Evolutionary conservation across 2,329 filamentous ascomycete species (phyloP).

Genomic region (Hawksworthiomyces lignivorus): DNA sequence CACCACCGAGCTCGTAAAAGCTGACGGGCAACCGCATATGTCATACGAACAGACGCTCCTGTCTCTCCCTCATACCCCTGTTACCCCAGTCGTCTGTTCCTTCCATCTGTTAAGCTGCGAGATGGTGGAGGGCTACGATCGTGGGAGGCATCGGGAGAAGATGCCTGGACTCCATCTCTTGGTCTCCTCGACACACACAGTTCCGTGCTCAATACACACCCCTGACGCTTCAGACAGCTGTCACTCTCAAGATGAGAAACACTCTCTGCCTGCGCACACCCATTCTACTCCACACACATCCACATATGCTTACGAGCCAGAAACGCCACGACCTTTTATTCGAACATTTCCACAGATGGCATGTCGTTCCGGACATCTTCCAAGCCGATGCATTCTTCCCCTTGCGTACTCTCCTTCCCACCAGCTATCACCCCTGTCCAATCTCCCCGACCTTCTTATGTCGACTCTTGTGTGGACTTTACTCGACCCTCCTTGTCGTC

Average conservation of each 20-base stretch:
- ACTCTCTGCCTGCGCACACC: neutral
- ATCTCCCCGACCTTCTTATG: neutral
- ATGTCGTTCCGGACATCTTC: slow-evolving; percentile 5
- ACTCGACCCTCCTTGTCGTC: neutral
- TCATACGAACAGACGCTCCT: too few species aligned
- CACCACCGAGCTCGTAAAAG: too few species aligned
- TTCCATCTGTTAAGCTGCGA: slow-evolving; percentile 1
- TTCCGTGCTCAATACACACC: too few species aligned
- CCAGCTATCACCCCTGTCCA: too few species aligned
- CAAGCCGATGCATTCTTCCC: neutral
- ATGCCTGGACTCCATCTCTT: too few species aligned
- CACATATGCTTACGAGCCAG: neutral
- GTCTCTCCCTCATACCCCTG: slow-evolving; percentile 1
- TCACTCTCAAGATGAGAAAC: too few species aligned
- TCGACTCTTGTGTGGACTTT: neutral
- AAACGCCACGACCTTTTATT: slow-evolving; percentile 7
- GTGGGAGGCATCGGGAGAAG: too few species aligned
- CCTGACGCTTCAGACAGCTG: too few species aligned
- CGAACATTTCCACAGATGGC: slow-evolving; percentile 1
- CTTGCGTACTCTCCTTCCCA: neutral
- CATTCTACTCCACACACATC: neutral
- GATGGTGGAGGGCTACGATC: slow-evolving; percentile 1
- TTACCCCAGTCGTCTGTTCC: neutral
- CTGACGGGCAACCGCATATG: too few species aligned
- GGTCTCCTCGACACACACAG: too few species aligned